Base-by-base conservation (phyloP, 176 grass and related monocot species). In the Oryza nivara region DNA sequence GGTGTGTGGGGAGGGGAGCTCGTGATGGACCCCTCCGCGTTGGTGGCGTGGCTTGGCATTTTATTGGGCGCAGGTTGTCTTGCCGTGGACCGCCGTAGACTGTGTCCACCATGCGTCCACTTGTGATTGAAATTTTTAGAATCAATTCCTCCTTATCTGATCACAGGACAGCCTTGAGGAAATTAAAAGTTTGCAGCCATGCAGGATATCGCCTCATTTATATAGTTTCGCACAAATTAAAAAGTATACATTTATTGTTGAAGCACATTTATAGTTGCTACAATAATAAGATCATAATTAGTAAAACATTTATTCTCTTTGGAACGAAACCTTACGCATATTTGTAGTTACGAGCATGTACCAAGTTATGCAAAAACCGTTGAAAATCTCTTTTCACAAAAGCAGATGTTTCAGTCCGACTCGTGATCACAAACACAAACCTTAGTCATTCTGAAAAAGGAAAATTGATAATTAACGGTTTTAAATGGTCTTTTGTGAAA, bases 1-100 rank as follows among this genome's bases (percentile, higher is more conserved):
- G 35, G 35, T 52, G 52, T 4, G 14, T 52, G 47, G 63, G 70
- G 38, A 61, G 80, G 2, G 28, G 28, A 28, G 28, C 67, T 73
- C 68, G 87, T 74, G 79, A 43, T 60, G 48, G 84, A 77, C 79
- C 47, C 40, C 49, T 52, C n/a, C 12, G 1, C 23, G 48, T 13
- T 5, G 58, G 13, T 11, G 81, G 19, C 36, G 49, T 38, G 71
- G 48, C 8, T 54, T 47, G 70, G 22, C 46, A 7, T 72, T 52
- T 52, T 52, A 52, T 52, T 81, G 73, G 88, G 78, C 10, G 52
- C 49, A n/a, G 22, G 4, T 47, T 86, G 79, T 86, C 79, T 48
- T 38, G 4, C 66, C 20, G 67, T 67, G 60, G 79, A 83, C 26
- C 23, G 3, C 15, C n/a, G 30, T 85, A 40, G 87, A 52, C n/a